Evolutionary conservation across 2,329 filamentous ascomycete genomes (phyloP).

Genomic region (Colletotrichum somersetense): DNA sequence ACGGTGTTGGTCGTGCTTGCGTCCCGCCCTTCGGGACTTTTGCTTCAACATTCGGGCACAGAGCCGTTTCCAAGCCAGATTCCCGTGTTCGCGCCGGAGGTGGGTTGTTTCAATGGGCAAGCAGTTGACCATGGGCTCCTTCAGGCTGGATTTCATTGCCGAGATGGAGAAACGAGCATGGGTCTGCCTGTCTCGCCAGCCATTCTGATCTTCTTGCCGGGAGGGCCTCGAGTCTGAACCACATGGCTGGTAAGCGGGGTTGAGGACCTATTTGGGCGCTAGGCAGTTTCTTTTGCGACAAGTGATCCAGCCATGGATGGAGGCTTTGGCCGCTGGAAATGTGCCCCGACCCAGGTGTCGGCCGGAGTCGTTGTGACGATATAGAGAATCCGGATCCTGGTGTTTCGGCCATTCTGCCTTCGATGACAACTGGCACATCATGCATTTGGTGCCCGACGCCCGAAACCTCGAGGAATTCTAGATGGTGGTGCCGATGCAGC

Average conservation of each 20-base stretch:
- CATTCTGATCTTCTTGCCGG: conserved; percentile 25
- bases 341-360: conserved; percentile 13
- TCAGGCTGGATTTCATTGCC: conserved; percentile 25
- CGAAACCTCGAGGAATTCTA: conserved; percentile 1
- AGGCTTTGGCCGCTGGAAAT: conserved; percentile 24
- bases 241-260: conserved; percentile 38
- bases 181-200: conserved; percentile 18
- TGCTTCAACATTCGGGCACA: conserved; percentile 23
- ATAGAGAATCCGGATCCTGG: not conserved
- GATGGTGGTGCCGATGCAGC: conserved; percentile 28
- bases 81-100: conserved; percentile 26
- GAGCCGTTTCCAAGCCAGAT: conserved; percentile 28
- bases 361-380: conserved; percentile 11
- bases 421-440: conserved; percentile 4
- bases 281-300: conserved; percentile 32
- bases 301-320: conserved; percentile 29
- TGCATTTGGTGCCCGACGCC: conserved; percentile 17
- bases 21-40: conserved; percentile 12
- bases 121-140: conserved; percentile 26
- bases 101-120: conserved; percentile 34
- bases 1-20: conserved; percentile 19
- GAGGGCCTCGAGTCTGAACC: conserved; percentile 23
- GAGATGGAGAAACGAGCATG: conserved; percentile 27
- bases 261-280: conserved; percentile 28
- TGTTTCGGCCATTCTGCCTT: conserved; percentile 12